phyloP scores from a whole-genome alignment of 495 filamentous ascomycete species.

The Trichoderma gamsii region DNA sequence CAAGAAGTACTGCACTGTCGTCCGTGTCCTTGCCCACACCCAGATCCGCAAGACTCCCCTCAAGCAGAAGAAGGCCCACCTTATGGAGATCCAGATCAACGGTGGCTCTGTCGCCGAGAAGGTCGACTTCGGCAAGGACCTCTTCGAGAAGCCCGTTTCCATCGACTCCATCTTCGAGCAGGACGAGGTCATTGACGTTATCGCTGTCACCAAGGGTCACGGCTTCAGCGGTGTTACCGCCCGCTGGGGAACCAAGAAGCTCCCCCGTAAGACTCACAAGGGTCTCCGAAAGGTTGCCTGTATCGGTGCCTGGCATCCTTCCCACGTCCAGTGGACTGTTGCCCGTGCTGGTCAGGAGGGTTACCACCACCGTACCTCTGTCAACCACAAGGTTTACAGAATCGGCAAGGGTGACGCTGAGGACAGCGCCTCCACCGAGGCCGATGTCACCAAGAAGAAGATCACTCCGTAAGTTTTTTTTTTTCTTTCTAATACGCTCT shows the following conservation, averaged over 20 bases:
- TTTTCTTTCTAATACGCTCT: neutral
- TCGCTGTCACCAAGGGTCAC: constrained; percentile 99
- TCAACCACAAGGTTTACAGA: constrained; percentile 99
- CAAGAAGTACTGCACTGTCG: constrained; percentile 99
- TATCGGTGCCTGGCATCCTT: constrained; percentile 99
- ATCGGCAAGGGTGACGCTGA: constrained; percentile 86
- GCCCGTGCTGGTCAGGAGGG: constrained; percentile 99
- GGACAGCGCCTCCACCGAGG: constrained; percentile 88
- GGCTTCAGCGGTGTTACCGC: constrained; percentile 95
- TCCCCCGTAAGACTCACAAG: constrained; percentile 99
- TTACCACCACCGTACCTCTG: constrained; percentile 99
- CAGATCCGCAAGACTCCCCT: constrained; percentile 98
- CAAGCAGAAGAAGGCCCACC: constrained; percentile 99
- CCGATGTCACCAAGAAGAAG: constrained; percentile 96
- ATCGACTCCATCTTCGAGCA: constrained; percentile 96
- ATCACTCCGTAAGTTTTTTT: constrained; percentile 93
- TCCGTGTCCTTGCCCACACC: constrained; percentile 98
- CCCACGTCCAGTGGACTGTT: constrained; percentile 99
- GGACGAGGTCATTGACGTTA: constrained; percentile 99
- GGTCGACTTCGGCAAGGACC: constrained; percentile 85
- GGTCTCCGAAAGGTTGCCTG: constrained; percentile 99
- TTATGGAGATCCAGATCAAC: constrained; percentile 99
- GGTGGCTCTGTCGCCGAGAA: constrained; percentile 91
- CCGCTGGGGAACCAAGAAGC: constrained; percentile 99
- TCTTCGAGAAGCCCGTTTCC: constrained; percentile 97